A percentile compares a stretch with the other conserved stretches of the same genome.
Evolutionary conservation across 192 early-diverging fungal species (phyloP).

Genomic region (Coemansia sp.): DNA sequence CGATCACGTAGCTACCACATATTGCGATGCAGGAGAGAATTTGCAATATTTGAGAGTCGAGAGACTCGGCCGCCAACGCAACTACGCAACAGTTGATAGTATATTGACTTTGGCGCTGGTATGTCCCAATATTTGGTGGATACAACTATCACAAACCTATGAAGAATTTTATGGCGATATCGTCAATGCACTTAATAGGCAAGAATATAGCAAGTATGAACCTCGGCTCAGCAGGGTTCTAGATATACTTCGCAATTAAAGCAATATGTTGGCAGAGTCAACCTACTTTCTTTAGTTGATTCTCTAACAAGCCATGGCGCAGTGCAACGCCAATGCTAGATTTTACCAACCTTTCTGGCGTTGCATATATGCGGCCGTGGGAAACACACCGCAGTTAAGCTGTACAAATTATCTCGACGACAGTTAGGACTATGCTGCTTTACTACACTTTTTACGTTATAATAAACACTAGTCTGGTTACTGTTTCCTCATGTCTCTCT

Average conservation of each 20-base stretch:
- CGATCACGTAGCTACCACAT: neutral
- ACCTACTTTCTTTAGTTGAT: conserved; percentile 15
- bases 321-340: too few species aligned
- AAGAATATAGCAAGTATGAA: neutral
- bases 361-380: too few species aligned
- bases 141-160: neutral
- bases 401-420: too few species aligned
- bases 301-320: too few species aligned
- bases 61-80: too few species aligned
- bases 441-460: too few species aligned
- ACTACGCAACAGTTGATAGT: neutral
- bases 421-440: too few species aligned
- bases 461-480: too few species aligned
- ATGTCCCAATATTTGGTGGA: neutral
- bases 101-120: neutral
- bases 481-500: too few species aligned
- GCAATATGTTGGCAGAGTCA: conserved; percentile 28
- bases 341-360: too few species aligned
- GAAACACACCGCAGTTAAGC: too few species aligned
- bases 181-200: neutral
- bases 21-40: neutral
- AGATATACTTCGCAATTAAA: neutral
- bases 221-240: neutral
- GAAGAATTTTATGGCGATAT: neutral
- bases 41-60: neutral